These are phyloP conservation scores for Mycena venus DNA, from an alignment of 768 basidiomycete genomes.

Conservation along the genomic window DNA sequence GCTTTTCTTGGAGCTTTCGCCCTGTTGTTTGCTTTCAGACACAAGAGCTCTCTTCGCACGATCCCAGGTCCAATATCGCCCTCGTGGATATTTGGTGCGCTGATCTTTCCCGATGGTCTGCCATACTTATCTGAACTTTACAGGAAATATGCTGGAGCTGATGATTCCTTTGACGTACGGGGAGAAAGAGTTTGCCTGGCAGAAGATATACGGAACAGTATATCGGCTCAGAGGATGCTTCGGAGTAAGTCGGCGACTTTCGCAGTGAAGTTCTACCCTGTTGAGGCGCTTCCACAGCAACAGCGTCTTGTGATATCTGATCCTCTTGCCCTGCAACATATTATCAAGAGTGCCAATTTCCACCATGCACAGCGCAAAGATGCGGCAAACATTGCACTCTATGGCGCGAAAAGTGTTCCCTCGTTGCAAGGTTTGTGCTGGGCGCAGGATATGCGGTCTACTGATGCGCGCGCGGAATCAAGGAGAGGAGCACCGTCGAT, in stretches of 20 bases:
- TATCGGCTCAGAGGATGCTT: conserved; percentile 12
- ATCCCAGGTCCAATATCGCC: too few species aligned
- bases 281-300: background rate
- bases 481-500: conserved; percentile 11
- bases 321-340: conserved; percentile 9
- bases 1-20: conserved; percentile 13
- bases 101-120: background rate
- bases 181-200: conserved; percentile 9
- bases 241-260: conserved; percentile 7
- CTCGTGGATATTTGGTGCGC: background rate
- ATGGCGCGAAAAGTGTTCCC: conserved; percentile 9
- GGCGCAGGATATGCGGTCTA: background rate
- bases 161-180: conserved; percentile 1
- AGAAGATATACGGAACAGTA: conserved; percentile 11
- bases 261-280: background rate
- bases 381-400: conserved; percentile 8
- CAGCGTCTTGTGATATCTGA: conserved; percentile 10
- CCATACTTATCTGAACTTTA: background rate
- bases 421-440: conserved; percentile 8
- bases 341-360: conserved; percentile 11
- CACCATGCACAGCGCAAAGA: conserved; percentile 6
- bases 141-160: conserved; percentile 11
- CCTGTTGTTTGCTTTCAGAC: background rate
- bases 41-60: too few species aligned
- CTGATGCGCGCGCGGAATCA: background rate